Conservation (phyloP, 352 stramenopile species). For the Blastocystis sp. region DNA sequence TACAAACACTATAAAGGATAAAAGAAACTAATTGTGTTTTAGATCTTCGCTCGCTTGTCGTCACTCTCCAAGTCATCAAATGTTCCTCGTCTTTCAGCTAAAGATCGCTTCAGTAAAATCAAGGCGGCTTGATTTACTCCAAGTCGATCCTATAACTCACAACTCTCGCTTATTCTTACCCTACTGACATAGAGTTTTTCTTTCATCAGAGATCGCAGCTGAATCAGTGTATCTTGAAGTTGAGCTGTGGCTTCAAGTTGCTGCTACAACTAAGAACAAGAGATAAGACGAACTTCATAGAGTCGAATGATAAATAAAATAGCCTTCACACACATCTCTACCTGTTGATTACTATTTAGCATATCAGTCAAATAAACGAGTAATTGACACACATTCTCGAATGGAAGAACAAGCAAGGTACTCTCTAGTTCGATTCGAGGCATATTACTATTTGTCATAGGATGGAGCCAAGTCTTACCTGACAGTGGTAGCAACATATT, state of each 20-base stretch:
- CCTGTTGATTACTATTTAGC: conserved; percentile 69
- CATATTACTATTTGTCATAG: conserved; percentile 76
- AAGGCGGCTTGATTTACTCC: conserved; percentile 66
- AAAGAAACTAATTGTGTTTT: background rate
- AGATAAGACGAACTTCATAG: conserved; percentile 18
- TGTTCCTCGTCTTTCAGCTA: conserved; percentile 33
- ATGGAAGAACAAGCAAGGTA: conserved; percentile 91
- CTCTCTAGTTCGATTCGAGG: conserved; percentile 92
- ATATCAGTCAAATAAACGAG: conserved; percentile 86
- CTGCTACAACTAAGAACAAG: background rate
- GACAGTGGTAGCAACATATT: conserved; percentile 89
- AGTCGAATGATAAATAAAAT: conserved; percentile 68
- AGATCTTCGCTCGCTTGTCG: conserved; percentile 5
- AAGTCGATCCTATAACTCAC: conserved; percentile 5
- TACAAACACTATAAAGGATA: conserved; percentile 53
- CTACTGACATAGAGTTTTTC: conserved; percentile 32
- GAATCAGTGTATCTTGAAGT: conserved; percentile 9
- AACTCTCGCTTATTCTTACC: background rate
- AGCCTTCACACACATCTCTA: conserved; percentile 49
- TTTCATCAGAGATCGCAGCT: conserved; percentile 35
- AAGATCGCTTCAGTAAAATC: conserved; percentile 61
- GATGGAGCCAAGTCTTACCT: no score
- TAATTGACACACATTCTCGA: conserved; percentile 88
- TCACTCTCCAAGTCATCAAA: conserved; percentile 47
- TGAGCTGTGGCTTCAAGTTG: conserved; percentile 40